Conservation (phyloP, 345 rosid genomes). For the Litchi chinensis region DNA sequence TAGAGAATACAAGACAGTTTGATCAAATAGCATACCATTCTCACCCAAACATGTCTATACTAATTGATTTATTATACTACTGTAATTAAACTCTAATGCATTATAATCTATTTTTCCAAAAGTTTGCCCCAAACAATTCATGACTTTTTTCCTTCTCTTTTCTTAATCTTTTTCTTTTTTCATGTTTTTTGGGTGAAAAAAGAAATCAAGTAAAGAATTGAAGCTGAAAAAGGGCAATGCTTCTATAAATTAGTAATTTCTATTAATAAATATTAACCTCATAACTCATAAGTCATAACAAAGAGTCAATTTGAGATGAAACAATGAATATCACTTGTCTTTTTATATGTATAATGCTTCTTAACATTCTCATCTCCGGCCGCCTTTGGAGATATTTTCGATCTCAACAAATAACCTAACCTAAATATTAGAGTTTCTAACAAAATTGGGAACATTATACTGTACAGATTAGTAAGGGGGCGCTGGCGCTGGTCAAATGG, state of each 20-base stretch:
- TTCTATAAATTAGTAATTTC: not conserved
- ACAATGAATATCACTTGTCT: not conserved
- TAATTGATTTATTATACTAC: too few relatives aligned
- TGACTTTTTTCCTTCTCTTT: too few relatives aligned
- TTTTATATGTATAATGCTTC: not conserved
- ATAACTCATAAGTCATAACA: not conserved
- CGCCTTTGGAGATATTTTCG: not conserved
- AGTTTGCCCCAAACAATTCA: too few relatives aligned
- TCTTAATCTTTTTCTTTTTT: too few relatives aligned
- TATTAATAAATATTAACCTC: not conserved
- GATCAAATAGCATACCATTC: too few relatives aligned
- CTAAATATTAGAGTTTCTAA: not conserved
- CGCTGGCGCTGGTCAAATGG: not conserved
- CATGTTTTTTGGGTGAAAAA: too few relatives aligned
- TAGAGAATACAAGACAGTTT: too few relatives aligned
- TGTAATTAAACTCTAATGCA: too few relatives aligned
- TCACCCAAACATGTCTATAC: too few relatives aligned
- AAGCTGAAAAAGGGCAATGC: not conserved
- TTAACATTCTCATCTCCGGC: not conserved
- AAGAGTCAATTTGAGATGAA: not conserved
- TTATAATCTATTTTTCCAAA: too few relatives aligned
- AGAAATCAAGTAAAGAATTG: too few relatives aligned
- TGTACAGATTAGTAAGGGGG: slow-evolving; percentile 30
- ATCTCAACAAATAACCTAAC: slow-evolving; percentile 11
- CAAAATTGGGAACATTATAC: slow-evolving; percentile 41